Evolutionary conservation across 306 rosid genomes (phyloP).

Genomic region (Betula pendula): DNA sequence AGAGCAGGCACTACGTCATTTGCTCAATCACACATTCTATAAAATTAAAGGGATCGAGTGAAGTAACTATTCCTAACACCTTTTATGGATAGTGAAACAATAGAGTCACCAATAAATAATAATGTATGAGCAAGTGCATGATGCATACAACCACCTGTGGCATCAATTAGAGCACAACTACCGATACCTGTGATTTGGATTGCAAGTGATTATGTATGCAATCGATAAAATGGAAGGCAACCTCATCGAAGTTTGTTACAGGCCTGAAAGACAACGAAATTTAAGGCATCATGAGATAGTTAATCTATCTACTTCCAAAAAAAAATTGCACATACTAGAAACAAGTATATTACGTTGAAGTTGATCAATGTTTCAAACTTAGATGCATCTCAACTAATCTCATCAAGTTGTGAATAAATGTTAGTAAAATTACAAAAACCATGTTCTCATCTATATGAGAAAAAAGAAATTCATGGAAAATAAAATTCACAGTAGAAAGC

Average conservation of each 20-base stretch:
- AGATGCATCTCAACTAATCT: neutral
- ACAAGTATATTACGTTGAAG: neutral
- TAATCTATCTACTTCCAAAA: conserved; percentile 4
- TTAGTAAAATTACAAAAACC: neutral
- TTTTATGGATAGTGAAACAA: neutral
- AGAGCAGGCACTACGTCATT: too few relatives aligned
- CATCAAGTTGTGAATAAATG: neutral
- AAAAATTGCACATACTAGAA: neutral
- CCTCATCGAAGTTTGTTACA: conserved; percentile 73
- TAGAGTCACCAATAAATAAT: neutral
- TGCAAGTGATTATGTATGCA: conserved; percentile 78
- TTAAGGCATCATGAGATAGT: conserved; percentile 13
- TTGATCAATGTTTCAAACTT: conserved; percentile 3
- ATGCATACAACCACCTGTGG: neutral
- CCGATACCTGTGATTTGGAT: conserved; percentile 58
- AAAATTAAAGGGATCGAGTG: neutral
- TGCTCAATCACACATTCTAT: neutral
- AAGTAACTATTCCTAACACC: neutral
- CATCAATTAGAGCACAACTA: neutral
- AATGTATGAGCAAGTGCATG: neutral
- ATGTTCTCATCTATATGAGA: too few relatives aligned
- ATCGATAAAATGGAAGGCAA: conserved; percentile 83
- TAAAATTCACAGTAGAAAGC: neutral
- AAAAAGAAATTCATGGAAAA: neutral
- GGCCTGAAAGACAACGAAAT: conserved; percentile 59